Evolutionary conservation across 345 rosid genomes (phyloP).

Genomic region (Acer saccharum): DNA sequence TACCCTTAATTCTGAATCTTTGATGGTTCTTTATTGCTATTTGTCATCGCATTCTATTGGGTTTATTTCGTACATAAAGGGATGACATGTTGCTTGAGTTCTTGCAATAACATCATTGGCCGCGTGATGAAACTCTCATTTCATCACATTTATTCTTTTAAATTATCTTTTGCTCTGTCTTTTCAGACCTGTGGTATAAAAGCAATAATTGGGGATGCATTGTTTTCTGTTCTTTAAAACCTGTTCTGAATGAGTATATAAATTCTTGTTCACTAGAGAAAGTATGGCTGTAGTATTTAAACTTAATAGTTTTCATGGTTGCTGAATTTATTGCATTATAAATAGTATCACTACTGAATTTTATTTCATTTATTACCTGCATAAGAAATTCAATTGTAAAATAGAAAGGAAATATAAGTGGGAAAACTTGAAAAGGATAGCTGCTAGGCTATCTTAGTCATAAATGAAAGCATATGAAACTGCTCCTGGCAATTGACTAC

Average conservation of each 20-base stretch:
- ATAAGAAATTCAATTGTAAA: too few relatives aligned
- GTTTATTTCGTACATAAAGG: background rate
- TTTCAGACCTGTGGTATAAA: too few relatives aligned
- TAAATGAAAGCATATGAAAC: too few relatives aligned
- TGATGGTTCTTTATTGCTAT: background rate
- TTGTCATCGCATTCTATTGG: background rate
- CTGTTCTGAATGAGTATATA: too few relatives aligned
- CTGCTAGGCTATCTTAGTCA: too few relatives aligned
- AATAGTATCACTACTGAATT: background rate
- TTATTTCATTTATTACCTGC: background rate
- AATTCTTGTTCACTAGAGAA: background rate
- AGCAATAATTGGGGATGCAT: background rate
- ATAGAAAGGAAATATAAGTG: too few relatives aligned
- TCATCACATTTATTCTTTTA: background rate
- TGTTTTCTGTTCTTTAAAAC: too few relatives aligned
- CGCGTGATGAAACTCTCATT: background rate
- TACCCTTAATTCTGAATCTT: background rate
- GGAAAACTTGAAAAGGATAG: too few relatives aligned
- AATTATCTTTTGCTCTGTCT: too few relatives aligned
- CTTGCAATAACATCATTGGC: background rate
- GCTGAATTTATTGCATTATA: background rate
- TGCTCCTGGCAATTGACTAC: too few relatives aligned
- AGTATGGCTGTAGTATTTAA: background rate
- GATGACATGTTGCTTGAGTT: background rate
- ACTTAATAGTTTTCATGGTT: background rate